Base-by-base conservation (phyloP, 2,329 filamentous ascomycete species). In the Neonectria magnoliae region DNA sequence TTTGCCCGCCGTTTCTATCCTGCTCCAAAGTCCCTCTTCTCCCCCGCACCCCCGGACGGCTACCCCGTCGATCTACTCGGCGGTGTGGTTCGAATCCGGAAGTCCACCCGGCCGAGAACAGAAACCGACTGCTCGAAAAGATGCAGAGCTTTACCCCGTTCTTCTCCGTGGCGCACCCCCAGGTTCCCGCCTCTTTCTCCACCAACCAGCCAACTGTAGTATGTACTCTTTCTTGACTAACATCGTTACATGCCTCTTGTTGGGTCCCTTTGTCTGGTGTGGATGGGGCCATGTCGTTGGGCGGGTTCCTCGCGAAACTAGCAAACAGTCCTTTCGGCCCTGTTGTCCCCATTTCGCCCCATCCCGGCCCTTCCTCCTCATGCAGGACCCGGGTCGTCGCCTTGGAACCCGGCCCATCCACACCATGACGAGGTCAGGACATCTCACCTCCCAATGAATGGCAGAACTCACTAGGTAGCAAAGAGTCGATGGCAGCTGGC, bases 61-160 rank as follows among this genome's bases (percentile, higher is more conserved):
- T 57, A 48, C 66, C 59, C 58, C 66, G 69, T 71, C 69, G 69
- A 71, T 68, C 70, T 52, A 57, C 56, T 73, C 71, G 71, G 71
- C 27, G 44, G 67, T 73, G 71, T 71, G 71, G 63, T 22, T 66
- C 71, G 20, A 73, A 72, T 71, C 20, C 60, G 71, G 71, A 65
- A 72, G 59, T 55, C 44, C 27, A 25, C n/a, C 63, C 70, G 65
- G 70, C 54, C 44, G 31, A 50, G 33, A 57, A 50, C 42, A 47
- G 31, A 47, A 55, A 44, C n/a, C 38, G 3, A 42, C 16, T 9
- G 38, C 10, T 20, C n/a, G 38, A 20, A 18, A 18, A 42, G 36
- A n/a, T 16, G 36, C 36, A 38, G 33, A 11, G 14, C 14, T 16
- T 41, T 41, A 25, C 25, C 25, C 25, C 3, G 25, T 25, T 25